Conservation (phyloP, 495 filamentous ascomycete genomes). For the Astrothelium macrocarpum region DNA sequence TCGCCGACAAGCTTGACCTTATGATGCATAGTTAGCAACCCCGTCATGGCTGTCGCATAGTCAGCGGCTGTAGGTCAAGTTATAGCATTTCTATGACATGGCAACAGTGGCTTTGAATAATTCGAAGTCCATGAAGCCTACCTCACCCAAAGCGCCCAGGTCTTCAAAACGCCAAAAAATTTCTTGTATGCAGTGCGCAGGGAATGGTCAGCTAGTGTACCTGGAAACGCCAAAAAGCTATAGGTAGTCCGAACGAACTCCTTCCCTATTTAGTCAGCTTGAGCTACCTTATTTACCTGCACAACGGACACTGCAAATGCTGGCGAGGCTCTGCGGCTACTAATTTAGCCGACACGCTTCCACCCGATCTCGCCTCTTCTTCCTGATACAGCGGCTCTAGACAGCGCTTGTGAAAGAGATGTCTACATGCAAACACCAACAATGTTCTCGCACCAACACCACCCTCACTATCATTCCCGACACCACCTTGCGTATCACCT, state of each 20-base stretch:
- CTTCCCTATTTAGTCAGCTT: no score
- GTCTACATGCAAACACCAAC: conserved; percentile 35
- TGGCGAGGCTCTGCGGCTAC: background rate
- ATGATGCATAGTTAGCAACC: no score
- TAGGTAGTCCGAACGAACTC: background rate
- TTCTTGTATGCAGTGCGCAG: no score
- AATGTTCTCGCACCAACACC: conserved; percentile 19
- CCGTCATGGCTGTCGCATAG: no score
- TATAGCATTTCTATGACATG: no score
- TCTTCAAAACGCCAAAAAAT: no score
- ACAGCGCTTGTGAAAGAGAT: conserved; percentile 31
- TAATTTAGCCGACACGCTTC: background rate
- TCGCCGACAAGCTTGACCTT: no score
- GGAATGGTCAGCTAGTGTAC: no score
- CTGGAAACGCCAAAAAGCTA: background rate
- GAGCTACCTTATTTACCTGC: background rate
- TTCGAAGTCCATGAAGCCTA: no score
- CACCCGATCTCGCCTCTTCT: background rate
- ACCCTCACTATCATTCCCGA: conserved; percentile 2
- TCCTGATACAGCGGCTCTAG: conserved; percentile 18
- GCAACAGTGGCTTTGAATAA: no score
- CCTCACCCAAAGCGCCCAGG: no score
- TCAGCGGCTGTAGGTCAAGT: no score
- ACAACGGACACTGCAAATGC: background rate
- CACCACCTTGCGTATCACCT: conserved; percentile 12